Evolutionary conservation across 2,329 filamentous ascomycete species (phyloP).

Genomic region (Gyromitra esculenta): DNA sequence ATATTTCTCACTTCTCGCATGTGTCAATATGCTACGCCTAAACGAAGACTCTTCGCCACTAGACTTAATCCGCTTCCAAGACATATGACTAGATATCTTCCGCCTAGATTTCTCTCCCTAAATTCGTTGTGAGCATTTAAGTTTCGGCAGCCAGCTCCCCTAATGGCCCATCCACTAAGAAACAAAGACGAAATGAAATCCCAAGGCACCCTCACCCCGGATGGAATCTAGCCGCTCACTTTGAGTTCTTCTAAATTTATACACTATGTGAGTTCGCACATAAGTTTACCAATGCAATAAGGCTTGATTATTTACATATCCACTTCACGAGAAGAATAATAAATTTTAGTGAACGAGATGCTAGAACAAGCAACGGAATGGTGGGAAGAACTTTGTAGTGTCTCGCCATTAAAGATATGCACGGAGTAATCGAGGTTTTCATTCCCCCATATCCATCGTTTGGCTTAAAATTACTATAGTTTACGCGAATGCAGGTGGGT

Average conservation of each 20-base stretch:
- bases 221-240: background rate
- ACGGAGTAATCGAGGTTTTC: background rate
- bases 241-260: background rate
- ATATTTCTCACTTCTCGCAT: too few species aligned
- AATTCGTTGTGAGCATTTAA: too few species aligned
- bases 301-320: background rate
- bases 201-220: background rate
- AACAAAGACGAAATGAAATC: background rate
- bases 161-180: too few species aligned
- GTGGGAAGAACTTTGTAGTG: background rate
- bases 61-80: too few species aligned
- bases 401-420: background rate
- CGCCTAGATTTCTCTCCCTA: too few species aligned
- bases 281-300: background rate
- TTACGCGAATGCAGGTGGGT: background rate
- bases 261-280: background rate
- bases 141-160: background rate
- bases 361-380: background rate
- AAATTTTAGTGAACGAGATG: background rate
- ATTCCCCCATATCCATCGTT: background rate
- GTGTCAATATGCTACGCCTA: too few species aligned
- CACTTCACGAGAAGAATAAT: background rate
- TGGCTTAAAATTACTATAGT: background rate
- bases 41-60: too few species aligned
- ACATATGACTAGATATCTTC: too few species aligned